Evolutionary conservation across 176 grass and related monocot species (phyloP).

Genomic region (Bothriochloa decipiens): DNA sequence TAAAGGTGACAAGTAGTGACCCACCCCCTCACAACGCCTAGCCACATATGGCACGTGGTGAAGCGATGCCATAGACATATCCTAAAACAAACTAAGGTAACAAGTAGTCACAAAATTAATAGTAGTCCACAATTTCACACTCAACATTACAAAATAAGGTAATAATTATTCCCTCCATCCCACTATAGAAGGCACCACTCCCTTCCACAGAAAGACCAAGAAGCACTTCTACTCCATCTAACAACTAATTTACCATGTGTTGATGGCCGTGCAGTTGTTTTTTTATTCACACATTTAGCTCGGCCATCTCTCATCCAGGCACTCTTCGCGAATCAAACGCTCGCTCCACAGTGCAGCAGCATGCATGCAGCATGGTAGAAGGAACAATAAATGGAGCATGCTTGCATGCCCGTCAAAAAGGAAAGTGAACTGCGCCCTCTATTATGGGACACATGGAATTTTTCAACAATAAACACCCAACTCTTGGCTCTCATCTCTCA

Average conservation of each 20-base stretch:
- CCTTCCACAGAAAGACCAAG: background rate
- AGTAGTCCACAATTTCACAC: background rate
- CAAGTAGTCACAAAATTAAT: background rate
- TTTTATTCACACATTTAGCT: background rate
- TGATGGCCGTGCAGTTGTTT: background rate
- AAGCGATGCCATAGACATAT: background rate
- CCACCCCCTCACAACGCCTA: background rate
- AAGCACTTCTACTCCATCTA: background rate
- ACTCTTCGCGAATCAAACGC: background rate
- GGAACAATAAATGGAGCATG: background rate
- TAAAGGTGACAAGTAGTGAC: background rate
- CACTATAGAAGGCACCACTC: background rate
- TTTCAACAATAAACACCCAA: background rate
- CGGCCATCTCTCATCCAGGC: background rate
- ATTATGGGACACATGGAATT: background rate
- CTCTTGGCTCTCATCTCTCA: background rate
- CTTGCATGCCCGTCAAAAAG: background rate
- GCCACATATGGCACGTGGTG: background rate
- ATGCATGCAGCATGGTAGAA: background rate
- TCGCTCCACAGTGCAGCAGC: background rate
- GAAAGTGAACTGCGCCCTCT: background rate
- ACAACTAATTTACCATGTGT: background rate
- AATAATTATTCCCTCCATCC: background rate
- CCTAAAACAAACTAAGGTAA: background rate
- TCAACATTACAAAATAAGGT: background rate